phyloP scores from a whole-genome alignment of 1,284 basidiomycete genomes.

The Papiliotrema terrestris region DNA sequence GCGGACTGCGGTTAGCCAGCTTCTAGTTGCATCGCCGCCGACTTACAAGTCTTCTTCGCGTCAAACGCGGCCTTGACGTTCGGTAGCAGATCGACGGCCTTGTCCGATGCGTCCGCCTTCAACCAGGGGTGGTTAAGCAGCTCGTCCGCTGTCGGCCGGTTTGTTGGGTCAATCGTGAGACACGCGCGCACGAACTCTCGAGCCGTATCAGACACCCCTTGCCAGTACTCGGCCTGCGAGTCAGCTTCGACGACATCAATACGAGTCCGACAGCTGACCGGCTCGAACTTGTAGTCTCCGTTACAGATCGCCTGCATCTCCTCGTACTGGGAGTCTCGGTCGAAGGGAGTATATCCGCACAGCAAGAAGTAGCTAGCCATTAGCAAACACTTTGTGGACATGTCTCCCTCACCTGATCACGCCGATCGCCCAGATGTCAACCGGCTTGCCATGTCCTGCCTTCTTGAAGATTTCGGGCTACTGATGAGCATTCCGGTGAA shows the following conservation, averaged over 20 bases:
- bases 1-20: constrained; percentile 58
- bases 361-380: constrained; percentile 71
- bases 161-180: constrained; percentile 73
- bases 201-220: constrained; percentile 73
- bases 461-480: constrained; percentile 93
- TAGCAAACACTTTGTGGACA: constrained; percentile 1
- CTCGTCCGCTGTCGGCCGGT: constrained; percentile 71
- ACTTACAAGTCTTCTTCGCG: constrained; percentile 77
- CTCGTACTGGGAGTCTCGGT: constrained; percentile 78
- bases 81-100: constrained; percentile 76
- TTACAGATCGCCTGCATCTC: constrained; percentile 91
- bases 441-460: constrained; percentile 90
- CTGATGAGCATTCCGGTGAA: background rate
- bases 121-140: constrained; percentile 78
- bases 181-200: constrained; percentile 76
- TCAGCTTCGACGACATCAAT: background rate
- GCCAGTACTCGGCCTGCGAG: constrained; percentile 69
- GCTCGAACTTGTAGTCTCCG: constrained; percentile 89
- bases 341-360: constrained; percentile 91
- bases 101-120: constrained; percentile 44
- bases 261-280: constrained; percentile 38
- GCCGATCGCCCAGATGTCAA: constrained; percentile 96
- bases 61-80: constrained; percentile 84
- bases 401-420: constrained; percentile 65
- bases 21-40: background rate